A percentile compares a stretch with the other conserved stretches of the same genome.
Conservation (phyloP, 306 rosid species). For the Mucuna pruriens region DNA sequence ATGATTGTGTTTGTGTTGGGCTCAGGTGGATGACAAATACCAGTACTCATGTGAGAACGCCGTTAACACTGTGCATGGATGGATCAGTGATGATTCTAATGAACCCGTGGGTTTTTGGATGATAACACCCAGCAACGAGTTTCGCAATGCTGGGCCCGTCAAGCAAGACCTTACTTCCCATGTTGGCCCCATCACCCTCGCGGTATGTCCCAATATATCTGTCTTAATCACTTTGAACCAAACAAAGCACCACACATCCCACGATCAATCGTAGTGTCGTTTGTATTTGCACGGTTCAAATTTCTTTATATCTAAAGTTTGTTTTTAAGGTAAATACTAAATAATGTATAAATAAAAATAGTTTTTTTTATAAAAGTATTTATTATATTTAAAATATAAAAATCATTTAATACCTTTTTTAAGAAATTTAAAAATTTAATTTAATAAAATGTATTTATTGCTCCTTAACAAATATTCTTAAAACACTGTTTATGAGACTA, state of each 20-base stretch:
- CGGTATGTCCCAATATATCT: constrained; percentile 42
- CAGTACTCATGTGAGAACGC: constrained; percentile 69
- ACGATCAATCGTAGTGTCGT: no score
- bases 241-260: no score
- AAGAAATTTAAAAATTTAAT: no score
- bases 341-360: no score
- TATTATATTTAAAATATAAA: no score
- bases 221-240: not conserved
- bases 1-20: constrained; percentile 25
- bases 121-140: constrained; percentile 76
- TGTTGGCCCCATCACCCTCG: constrained; percentile 73
- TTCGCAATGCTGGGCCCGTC: constrained; percentile 76
- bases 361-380: no score
- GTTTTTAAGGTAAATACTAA: not conserved
- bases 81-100: constrained; percentile 55
- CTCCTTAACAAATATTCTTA: no score
- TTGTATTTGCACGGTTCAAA: not conserved
- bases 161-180: constrained; percentile 96
- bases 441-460: no score
- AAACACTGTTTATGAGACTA: no score
- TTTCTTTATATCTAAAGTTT: not conserved
- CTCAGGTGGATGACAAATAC: constrained; percentile 94
- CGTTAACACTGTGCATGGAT: constrained; percentile 75
- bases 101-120: constrained; percentile 79
- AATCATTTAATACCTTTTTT: no score